phyloP scores from a whole-genome alignment of 2,329 filamentous ascomycete genomes.

The Bipolaris sorokiniana region DNA sequence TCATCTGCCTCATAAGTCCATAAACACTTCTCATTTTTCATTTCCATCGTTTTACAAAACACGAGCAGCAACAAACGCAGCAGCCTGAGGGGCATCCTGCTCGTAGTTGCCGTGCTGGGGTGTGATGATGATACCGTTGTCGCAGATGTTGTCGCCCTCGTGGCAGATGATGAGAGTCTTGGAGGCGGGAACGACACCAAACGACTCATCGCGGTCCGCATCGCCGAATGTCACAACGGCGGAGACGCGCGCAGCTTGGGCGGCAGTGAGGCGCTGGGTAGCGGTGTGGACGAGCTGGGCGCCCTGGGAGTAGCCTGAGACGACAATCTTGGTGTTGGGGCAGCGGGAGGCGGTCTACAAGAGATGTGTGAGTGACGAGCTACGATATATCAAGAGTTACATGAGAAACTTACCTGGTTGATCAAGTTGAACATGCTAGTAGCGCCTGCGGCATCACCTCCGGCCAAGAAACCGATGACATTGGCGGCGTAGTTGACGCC shows the following conservation, averaged over 20 bases:
- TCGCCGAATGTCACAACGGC: conserved; percentile 49
- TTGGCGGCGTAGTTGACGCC: conserved; percentile 61
- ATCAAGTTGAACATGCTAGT: conserved; percentile 52
- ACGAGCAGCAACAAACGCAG: conserved; percentile 29
- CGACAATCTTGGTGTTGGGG: conserved; percentile 39
- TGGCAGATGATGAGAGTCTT: conserved; percentile 48
- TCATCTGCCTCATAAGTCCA: too few relatives aligned
- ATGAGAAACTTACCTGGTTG: conserved; percentile 36
- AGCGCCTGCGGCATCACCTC: conserved; percentile 55
- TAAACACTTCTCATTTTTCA: too few relatives aligned
- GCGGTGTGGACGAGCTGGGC: conserved; percentile 55
- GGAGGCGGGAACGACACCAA: conserved; percentile 36
- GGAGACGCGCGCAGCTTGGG: conserved; percentile 28
- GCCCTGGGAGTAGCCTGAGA: conserved; percentile 47
- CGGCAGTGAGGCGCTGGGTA: conserved; percentile 38
- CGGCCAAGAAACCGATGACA: conserved; percentile 52
- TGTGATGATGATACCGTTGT: conserved; percentile 34
- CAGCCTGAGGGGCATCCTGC: conserved; percentile 32
- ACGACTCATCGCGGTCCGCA: conserved; percentile 40
- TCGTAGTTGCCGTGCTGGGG: conserved; percentile 35
- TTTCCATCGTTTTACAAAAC: conserved; percentile 5
- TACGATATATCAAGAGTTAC: too few relatives aligned
- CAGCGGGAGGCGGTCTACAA: conserved; percentile 29
- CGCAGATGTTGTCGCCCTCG: conserved; percentile 44
- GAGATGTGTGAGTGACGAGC: neutral